Evolutionary conservation across 176 grass and related monocot genomes (phyloP), one percentile per base, ranked within the genome.

Genomic region (Musa schizocarpa): DNA sequence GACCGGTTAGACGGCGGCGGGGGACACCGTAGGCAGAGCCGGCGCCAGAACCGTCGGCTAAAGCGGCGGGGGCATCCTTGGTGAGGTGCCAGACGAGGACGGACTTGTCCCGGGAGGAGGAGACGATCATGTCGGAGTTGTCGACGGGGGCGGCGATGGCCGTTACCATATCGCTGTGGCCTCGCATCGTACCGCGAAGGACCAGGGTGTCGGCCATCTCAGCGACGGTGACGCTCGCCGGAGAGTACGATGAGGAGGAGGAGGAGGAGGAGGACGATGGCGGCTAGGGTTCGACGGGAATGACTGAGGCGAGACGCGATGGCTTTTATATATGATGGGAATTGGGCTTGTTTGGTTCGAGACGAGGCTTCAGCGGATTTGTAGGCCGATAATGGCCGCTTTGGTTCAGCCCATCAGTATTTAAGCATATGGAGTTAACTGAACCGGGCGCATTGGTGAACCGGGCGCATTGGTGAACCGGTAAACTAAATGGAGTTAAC

Each of bases 121-220:
- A 61, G 57, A 61, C 57, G 57, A 61, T 61, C 57, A 61, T 61
- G 16, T 61, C 57, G 19, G 57, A 61, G 57, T 61, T 61, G 57
- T 61, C 57, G 17, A 61, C n/a, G 14, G 57, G 57, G 14, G 57
- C 57, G 19, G 57, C 57, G 57, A 61, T 61, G 57, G 57, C 57
- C 57, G 57, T 61, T 19, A 61, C 57, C 57, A 61, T 19, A 19
- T 61, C 57, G 57, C 17, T n/a, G 57, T 61, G 57, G 19, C 57
- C 57, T n/a, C 57, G 57, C 57, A 61, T 61, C n/a, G 57, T 61
- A 2, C 57, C 57, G 0, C 57, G 57, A 0, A 61, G 57, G 14
- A 61, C 57, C 13, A 61, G 57, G 16, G 13, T 61, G 57, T 61
- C 57, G 16, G 57, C 57, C 57, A 61, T 61, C 57, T 61, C n/a